Percentiles rank a stretch among this genome's conserved stretches.
Evolutionary conservation across 108 stramenopile species (phyloP).

Genomic region (Seminavis robusta): DNA sequence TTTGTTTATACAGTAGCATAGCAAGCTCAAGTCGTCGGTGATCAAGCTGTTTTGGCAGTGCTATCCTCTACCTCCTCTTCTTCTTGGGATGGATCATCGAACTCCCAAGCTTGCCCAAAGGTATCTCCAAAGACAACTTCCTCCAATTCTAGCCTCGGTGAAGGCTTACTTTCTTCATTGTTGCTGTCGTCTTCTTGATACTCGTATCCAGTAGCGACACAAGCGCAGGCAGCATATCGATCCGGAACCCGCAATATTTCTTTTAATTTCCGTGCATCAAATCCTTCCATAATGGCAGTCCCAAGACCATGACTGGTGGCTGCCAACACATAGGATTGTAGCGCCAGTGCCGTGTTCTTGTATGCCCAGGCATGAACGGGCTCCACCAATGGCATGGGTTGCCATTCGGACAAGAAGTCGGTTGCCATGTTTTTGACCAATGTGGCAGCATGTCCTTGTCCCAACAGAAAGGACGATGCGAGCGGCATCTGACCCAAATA

Average conservation of each 20-base stretch:
- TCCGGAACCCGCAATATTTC: slow-evolving; percentile 69
- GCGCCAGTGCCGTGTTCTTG: slow-evolving; percentile 64
- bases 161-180: no score
- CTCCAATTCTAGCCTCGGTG: slow-evolving; percentile 55
- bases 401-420: slow-evolving; percentile 36
- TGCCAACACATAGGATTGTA: slow-evolving; percentile 56
- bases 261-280: slow-evolving; percentile 53
- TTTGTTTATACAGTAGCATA: no score
- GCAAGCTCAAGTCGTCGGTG: no score
- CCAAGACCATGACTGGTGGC: slow-evolving; percentile 64
- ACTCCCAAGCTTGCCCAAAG: no score
- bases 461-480: slow-evolving; percentile 65
- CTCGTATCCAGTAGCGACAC: slow-evolving; percentile 72
- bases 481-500: slow-evolving; percentile 65
- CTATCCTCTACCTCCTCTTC: no score
- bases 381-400: slow-evolving; percentile 75
- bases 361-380: slow-evolving; percentile 70
- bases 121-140: slow-evolving; percentile 76
- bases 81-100: no score
- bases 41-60: no score
- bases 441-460: slow-evolving; percentile 67
- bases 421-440: slow-evolving; percentile 58
- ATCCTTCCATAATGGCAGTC: slow-evolving; percentile 83
- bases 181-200: slow-evolving; percentile 31
- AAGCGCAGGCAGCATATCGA: slow-evolving; percentile 66